Conservation (phyloP, 2,329 filamentous ascomycete species). For the Aureobasidium pullulans region DNA sequence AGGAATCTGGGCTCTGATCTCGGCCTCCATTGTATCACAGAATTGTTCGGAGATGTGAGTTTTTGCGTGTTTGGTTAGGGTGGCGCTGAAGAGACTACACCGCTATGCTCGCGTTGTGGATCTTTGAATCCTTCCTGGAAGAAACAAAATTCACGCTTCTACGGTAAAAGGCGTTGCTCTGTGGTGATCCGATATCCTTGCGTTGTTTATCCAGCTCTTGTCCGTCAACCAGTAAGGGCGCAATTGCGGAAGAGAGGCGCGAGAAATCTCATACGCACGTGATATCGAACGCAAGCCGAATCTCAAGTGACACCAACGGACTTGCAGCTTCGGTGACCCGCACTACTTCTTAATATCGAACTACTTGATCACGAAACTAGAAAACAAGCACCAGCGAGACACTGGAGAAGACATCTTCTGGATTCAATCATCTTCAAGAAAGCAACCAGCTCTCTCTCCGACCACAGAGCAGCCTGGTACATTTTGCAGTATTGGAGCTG, state of each 20-base stretch:
- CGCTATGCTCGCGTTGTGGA: constrained; percentile 6
- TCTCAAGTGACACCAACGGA: no score
- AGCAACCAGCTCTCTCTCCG: no score
- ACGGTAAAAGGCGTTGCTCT: not conserved
- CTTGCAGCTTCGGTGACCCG: no score
- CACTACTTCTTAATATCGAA: no score
- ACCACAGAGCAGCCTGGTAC: not conserved
- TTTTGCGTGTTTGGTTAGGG: constrained; percentile 9
- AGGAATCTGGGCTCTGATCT: constrained; percentile 29
- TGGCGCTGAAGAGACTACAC: constrained; percentile 10
- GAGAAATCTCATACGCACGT: not conserved
- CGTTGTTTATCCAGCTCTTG: constrained; percentile 8
- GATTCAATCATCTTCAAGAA: no score
- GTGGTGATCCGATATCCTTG: constrained; percentile 1
- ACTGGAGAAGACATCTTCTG: no score
- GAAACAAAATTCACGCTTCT: constrained; percentile 5
- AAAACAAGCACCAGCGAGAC: no score
- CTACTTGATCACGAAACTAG: no score
- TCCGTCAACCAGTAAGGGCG: constrained; percentile 1
- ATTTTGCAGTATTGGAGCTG: no score
- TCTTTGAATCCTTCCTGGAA: not conserved
- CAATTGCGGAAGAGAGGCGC: not conserved
- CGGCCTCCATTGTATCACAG: constrained; percentile 26
- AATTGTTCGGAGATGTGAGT: not conserved
- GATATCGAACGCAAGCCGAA: not conserved